phyloP scores from a whole-genome alignment of 257 asterid species.

The Petrea volubilis region DNA sequence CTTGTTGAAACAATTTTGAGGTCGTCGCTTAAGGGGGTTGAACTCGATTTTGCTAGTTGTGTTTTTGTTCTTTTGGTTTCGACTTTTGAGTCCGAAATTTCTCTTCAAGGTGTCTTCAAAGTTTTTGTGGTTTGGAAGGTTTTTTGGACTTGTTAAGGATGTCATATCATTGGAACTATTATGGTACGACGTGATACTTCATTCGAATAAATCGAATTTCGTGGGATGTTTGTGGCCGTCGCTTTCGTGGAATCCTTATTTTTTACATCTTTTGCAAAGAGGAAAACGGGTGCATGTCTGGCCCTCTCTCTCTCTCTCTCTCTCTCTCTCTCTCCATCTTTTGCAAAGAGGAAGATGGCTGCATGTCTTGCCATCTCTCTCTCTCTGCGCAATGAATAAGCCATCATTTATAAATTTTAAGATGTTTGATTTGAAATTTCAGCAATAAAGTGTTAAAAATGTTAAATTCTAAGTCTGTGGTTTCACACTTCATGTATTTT shows the following conservation, averaged over 20 bases:
- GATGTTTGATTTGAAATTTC: too few species aligned
- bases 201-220: constrained; percentile 6
- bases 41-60: constrained; percentile 17
- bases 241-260: background rate
- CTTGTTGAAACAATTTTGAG: constrained; percentile 10
- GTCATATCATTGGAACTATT: constrained; percentile 5
- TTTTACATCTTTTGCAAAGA: too few species aligned
- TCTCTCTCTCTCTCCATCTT: too few species aligned
- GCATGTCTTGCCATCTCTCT: too few species aligned
- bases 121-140: background rate
- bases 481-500: too few species aligned
- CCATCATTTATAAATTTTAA: too few species aligned
- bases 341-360: too few species aligned
- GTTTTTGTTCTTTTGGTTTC: background rate
- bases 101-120: background rate
- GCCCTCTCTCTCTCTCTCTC: too few species aligned
- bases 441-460: too few species aligned
- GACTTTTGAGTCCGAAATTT: constrained; percentile 25
- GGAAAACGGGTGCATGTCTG: too few species aligned
- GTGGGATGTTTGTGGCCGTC: background rate
- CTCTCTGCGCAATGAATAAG: too few species aligned
- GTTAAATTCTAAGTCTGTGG: too few species aligned
- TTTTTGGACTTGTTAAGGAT: background rate
- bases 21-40: constrained; percentile 16
- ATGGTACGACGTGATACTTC: background rate